These are phyloP conservation scores for Leishmania turanica DNA, from an alignment of 208 protist genomes.

Conservation along the genomic window DNA sequence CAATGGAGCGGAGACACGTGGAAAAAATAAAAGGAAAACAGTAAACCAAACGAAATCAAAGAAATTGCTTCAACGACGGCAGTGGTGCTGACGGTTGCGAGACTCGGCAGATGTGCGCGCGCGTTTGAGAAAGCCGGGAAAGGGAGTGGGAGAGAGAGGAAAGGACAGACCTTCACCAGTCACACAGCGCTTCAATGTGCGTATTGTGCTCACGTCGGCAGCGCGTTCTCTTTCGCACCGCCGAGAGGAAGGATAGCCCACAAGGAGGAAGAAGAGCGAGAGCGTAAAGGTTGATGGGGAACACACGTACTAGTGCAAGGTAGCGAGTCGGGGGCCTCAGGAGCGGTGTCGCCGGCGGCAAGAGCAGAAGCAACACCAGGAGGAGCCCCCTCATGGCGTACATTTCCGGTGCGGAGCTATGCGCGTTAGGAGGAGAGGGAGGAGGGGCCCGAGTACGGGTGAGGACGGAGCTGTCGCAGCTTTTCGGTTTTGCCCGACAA, in stretches of 20 bases:
- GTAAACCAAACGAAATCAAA: neutral
- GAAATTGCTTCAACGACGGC: neutral
- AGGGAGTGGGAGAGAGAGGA: neutral
- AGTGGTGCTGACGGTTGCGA: neutral
- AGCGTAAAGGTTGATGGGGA: neutral
- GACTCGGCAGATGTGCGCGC: neutral
- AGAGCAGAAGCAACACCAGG: neutral
- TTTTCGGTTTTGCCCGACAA: neutral
- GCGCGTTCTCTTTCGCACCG: neutral
- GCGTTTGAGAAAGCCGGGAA: neutral
- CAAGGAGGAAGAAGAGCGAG: neutral
- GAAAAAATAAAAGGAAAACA: neutral
- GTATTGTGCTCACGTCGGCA: conserved; percentile 1
- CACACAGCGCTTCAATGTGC: neutral
- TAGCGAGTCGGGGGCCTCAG: neutral
- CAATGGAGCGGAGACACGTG: neutral
- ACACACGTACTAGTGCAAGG: neutral
- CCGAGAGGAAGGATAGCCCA: neutral
- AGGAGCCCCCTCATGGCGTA: neutral
- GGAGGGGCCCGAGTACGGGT: neutral
- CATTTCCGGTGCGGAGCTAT: neutral
- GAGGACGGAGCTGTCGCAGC: neutral
- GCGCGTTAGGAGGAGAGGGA: neutral
- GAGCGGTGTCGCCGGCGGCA: neutral
- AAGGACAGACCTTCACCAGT: neutral